Evolutionary conservation across 768 basidiomycete species (phyloP).

Genomic region (Phlebiopsis gigantea): DNA sequence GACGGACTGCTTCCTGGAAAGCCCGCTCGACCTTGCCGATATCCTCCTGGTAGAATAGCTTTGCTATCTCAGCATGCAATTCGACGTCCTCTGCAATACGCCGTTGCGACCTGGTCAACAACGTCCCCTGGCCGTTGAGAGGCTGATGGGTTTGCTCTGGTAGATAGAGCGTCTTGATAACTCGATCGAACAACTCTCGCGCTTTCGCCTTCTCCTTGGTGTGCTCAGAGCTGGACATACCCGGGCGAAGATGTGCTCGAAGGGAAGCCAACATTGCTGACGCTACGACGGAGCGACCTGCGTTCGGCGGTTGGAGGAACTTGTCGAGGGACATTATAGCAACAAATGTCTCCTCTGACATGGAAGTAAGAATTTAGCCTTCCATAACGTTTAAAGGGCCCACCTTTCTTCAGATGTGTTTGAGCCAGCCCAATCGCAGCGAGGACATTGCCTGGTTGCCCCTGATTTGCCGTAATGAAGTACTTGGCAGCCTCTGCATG

Average conservation of each 20-base stretch:
- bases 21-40: conserved; percentile 69
- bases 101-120: conserved; percentile 33
- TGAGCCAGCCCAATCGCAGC: conserved; percentile 85
- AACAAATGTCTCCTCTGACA: conserved; percentile 70
- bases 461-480: conserved; percentile 61
- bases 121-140: conserved; percentile 18
- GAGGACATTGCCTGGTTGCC: conserved; percentile 67
- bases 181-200: conserved; percentile 76
- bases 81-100: conserved; percentile 74
- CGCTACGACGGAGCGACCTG: conserved; percentile 67
- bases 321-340: conserved; percentile 84
- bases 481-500: conserved; percentile 62
- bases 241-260: conserved; percentile 76
- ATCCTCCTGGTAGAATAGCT: conserved; percentile 81
- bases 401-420: conserved; percentile 80
- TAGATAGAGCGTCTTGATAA: conserved; percentile 55
- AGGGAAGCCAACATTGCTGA: conserved; percentile 86
- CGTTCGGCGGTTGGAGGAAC: conserved; percentile 60
- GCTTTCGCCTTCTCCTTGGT: conserved; percentile 68
- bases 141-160: conserved; percentile 46
- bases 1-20: conserved; percentile 61
- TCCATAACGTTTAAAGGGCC: conserved; percentile 1
- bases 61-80: conserved; percentile 87
- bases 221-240: conserved; percentile 68
- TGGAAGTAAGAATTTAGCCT: not conserved